Evolutionary conservation across 441 rosid species (phyloP), one percentile per base, ranked within the genome.

Genomic region (Theobroma grandiflorum): DNA sequence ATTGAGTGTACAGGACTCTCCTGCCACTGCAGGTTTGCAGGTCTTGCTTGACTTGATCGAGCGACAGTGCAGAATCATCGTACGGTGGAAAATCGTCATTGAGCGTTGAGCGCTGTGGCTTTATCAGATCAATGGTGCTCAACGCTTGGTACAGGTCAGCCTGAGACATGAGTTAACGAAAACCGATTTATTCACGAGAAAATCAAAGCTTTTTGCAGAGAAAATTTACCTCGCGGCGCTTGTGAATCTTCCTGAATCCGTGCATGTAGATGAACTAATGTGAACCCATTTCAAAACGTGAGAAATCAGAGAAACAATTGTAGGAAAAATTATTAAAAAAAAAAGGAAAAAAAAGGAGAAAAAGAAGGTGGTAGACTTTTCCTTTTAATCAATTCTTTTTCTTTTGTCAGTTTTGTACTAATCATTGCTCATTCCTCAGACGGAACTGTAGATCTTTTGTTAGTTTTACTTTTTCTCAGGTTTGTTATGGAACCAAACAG

Each of bases 171-270:
- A 62, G 5, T 6, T 20, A n/a, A 26, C 12, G 4, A 16, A 58
- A 20, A 58, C 15, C 12, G 3, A n/a, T 58, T 58, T 58, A 20
- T 26, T 58, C 63, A 1, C 57, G 57, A 57, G 62, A 57, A 22
- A 57, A 57, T 57, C 3, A 26, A 26, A 68, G 43, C 1, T 52
- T 52, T 55, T 55, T 55, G n/a, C n/a, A 31, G 31, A 26, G 35
- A 18, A 1, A 1, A 35, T 66, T 57, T 73, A 67, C 83, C 79
- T 73, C 65, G 20, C 40, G 76, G 8, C 78, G 76, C 50, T 37
- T 73, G 76, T 66, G 76, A 53, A 72, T 50, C 68, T 73, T 83
- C 40, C 20, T 66, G 81, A 83, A 83, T 80, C 85, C 73, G 16
- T 77, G 76, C 42, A 79, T 40, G 6, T 61, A 72, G 49, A 83